Evolutionary conservation across 1,284 basidiomycete genomes (phyloP), one percentile per base, ranked within the genome.

Genomic region (Phellinidium pouzarii): DNA sequence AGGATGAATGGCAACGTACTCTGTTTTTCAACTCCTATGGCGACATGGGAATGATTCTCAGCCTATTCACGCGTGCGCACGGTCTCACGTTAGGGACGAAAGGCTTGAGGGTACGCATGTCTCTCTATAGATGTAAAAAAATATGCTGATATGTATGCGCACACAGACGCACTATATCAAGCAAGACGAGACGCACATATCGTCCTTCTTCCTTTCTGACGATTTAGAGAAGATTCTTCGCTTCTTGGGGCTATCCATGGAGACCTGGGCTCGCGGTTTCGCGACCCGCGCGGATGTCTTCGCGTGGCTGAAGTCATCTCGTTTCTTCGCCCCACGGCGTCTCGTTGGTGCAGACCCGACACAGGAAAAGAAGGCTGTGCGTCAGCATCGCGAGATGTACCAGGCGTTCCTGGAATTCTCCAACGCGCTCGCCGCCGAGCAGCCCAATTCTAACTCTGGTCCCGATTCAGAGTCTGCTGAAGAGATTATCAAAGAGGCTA

Each of bases 11-110:
- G 62, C 69, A 79, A 25, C 68, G 78, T 17, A 63, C 77, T 17
- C 59, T 71, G 9, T 76, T 83, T 62, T 77, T 78, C 60, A 72
- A 79, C 54, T 75, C 75, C 2, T 86, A 84, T 59, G 84, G 84
- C 2, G 84, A 86, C 59, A 66, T 85, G 4, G 79, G 79, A 0
- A 82, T 85, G 76, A 82, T 87, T 17, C 63, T 87, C 44, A 75
- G 77, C 12, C 60, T 79, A 4, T 62, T 85, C 12, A 74, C 72
- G 3, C 70, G 72, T 41, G 76, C 75, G 46, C 67, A 68, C 40
- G 79, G 81, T 1, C 59, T 86, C 4, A 63, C 66, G 0, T 62
- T 82, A 1, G 76, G 77, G 6, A 65, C 65, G 26, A 71, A 76
- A 42, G 84, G 84, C 0, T 62, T 87, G 19, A 82, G 77, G 71